Percentiles rank a stretch among this genome's conserved stretches.
These are phyloP conservation scores for Helicostylum pulchrum DNA, from an alignment of 192 early-diverging fungal genomes.

Conservation along the genomic window DNA sequence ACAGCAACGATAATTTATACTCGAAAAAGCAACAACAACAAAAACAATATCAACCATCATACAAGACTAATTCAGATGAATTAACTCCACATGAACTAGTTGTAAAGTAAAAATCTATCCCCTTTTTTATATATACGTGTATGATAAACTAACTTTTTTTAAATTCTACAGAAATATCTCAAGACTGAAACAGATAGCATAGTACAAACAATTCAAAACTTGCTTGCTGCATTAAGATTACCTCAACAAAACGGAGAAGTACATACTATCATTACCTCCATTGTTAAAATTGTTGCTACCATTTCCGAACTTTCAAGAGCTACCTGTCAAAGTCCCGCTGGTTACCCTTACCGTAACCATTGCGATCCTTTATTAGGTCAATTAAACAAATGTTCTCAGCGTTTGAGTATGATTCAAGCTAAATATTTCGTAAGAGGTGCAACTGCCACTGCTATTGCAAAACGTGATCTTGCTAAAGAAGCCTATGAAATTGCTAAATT, in stretches of 20 bases:
- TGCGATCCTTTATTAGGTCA: not conserved
- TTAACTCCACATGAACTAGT: slow-evolving; percentile 10
- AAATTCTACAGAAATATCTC: slow-evolving; percentile 51
- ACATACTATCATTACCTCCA: slow-evolving; percentile 34
- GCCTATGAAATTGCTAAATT: slow-evolving; percentile 89
- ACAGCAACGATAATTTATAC: too few species aligned
- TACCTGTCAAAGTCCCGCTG: slow-evolving; percentile 36
- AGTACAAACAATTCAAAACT: slow-evolving; percentile 73
- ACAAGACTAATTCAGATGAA: not conserved
- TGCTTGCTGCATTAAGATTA: slow-evolving; percentile 59
- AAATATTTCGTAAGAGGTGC: slow-evolving; percentile 17
- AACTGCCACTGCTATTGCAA: slow-evolving; percentile 62
- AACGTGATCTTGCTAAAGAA: slow-evolving; percentile 80
- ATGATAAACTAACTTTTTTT: not conserved
- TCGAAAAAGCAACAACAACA: not conserved
- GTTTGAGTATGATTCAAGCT: slow-evolving; percentile 1
- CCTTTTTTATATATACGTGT: not conserved
- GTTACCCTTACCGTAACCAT: not conserved
- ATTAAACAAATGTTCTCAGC: slow-evolving; percentile 6
- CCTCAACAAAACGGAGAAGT: slow-evolving; percentile 28
- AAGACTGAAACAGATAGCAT: slow-evolving; percentile 72
- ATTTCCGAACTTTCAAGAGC: slow-evolving; percentile 48
- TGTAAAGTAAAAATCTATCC: not conserved
- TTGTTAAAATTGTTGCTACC: slow-evolving; percentile 39
- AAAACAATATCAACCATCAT: not conserved